Percentiles rank a stretch among this genome's conserved stretches.
Conservation (phyloP, 306 rosid species). For the Carpinus fangiana region DNA sequence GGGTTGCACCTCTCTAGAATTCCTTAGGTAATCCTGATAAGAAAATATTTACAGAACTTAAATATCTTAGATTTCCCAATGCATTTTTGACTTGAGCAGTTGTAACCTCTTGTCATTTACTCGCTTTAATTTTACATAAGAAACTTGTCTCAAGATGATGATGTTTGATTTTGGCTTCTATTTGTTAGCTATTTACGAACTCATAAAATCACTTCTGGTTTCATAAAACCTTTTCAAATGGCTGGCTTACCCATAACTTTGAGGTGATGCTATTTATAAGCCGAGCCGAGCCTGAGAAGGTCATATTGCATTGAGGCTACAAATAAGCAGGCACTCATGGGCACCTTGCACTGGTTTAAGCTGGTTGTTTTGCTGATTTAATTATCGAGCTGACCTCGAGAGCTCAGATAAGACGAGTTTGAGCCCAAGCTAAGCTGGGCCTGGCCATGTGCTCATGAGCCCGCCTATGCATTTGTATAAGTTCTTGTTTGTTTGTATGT, state of each 20-base stretch:
- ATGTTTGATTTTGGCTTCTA: constrained; percentile 7
- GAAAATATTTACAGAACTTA: constrained; percentile 20
- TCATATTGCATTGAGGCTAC: neutral
- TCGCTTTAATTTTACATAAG: neutral
- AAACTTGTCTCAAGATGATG: constrained; percentile 1
- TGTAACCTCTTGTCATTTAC: neutral
- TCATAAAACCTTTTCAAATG: neutral
- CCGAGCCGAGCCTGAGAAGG: neutral
- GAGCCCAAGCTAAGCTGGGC: neutral
- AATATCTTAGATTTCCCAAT: constrained; percentile 3
- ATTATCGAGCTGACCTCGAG: neutral
- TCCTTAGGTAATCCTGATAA: constrained; percentile 57
- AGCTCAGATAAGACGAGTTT: neutral
- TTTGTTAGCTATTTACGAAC: constrained; percentile 16
- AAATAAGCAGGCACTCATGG: neutral
- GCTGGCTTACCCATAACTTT: neutral
- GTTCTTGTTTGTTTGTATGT: neutral
- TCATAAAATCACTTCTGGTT: constrained; percentile 10
- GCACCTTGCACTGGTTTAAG: neutral
- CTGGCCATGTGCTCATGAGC: neutral
- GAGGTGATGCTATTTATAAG: neutral
- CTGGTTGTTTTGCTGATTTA: constrained; percentile 5
- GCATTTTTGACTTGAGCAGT: constrained; percentile 14
- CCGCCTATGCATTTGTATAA: neutral
- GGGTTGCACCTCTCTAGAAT: constrained; percentile 62